A percentile compares a stretch with the other conserved stretches of the same genome.
phyloP scores from a whole-genome alignment of 1,139 yeast genomes.

The Wickerhamomyces sp. region DNA sequence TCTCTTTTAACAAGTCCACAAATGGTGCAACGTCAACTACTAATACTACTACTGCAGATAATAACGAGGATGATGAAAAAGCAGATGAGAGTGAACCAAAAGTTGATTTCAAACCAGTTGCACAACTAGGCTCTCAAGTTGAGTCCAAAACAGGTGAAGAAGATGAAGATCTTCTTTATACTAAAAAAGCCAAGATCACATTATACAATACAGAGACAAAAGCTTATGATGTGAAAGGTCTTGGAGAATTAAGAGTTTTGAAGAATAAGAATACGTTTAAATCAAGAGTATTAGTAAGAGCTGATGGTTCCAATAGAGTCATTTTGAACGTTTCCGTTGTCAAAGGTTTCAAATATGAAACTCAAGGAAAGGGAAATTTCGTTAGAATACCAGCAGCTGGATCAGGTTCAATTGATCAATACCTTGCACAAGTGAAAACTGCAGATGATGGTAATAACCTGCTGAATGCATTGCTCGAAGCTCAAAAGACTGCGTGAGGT shows the following conservation, averaged over 20 bases:
- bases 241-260: conserved; percentile 77
- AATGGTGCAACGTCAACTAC: not conserved
- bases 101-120: conserved; percentile 41
- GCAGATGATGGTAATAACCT: conserved; percentile 64
- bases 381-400: conserved; percentile 56
- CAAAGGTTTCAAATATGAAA: conserved; percentile 47
- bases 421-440: conserved; percentile 68
- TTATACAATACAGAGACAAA: conserved; percentile 48
- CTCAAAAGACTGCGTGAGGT: conserved; percentile 18
- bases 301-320: conserved; percentile 86
- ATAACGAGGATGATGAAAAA: conserved; percentile 8
- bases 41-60: conserved; percentile 3
- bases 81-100: conserved; percentile 37
- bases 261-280: conserved; percentile 53
- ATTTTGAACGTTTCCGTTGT: conserved; percentile 59
- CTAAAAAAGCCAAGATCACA: conserved; percentile 71
- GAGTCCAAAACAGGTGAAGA: conserved; percentile 79
- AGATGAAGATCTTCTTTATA: conserved; percentile 58
- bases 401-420: conserved; percentile 48
- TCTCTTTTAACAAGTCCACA: conserved; percentile 11
- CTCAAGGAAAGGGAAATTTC: conserved; percentile 45
- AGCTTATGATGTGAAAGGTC: conserved; percentile 58
- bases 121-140: conserved; percentile 42
- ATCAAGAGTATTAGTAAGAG: conserved; percentile 70
- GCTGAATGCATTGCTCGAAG: conserved; percentile 46